Conservation (phyloP, 2,329 filamentous ascomycete species). For the Peltaster fructicola region DNA sequence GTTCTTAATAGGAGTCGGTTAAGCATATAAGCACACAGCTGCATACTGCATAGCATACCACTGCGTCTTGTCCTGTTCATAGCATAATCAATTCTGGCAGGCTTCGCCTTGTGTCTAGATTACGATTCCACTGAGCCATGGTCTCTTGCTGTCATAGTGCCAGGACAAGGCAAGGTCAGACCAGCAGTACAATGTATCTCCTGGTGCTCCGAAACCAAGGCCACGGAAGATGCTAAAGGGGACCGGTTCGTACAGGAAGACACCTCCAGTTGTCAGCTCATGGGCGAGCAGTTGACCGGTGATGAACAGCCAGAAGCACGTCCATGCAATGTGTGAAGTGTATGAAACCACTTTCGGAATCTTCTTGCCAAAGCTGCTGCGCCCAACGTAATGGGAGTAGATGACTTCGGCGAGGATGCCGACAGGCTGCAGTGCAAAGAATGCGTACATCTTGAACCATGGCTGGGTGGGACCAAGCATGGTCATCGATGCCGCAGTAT, state of each 20-base stretch:
- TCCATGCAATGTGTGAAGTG: constrained; percentile 42
- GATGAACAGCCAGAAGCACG: constrained; percentile 48
- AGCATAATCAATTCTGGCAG: too few relatives aligned
- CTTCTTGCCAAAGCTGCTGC: too few relatives aligned
- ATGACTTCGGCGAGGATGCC: constrained; percentile 46
- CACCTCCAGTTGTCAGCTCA: constrained; percentile 53
- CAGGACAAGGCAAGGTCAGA: too few relatives aligned
- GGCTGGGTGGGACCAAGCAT: constrained; percentile 43
- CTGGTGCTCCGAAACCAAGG: constrained; percentile 43
- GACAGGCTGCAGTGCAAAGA: constrained; percentile 54
- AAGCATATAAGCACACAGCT: too few relatives aligned
- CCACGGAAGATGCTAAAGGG: constrained; percentile 52
- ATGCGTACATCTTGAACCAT: constrained; percentile 35
- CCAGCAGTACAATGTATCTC: constrained; percentile 53
- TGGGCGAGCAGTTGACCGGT: constrained; percentile 50
- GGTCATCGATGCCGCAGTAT: constrained; percentile 52
- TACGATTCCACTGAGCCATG: too few relatives aligned
- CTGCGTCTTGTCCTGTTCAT: too few relatives aligned
- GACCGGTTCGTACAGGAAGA: constrained; percentile 72
- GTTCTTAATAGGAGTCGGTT: too few relatives aligned
- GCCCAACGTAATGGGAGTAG: too few relatives aligned
- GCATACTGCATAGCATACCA: too few relatives aligned
- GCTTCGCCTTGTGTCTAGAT: too few relatives aligned
- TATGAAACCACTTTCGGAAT: constrained; percentile 32
- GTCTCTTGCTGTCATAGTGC: too few relatives aligned